These are phyloP conservation scores for Gnomoniopsis sp. DNA, from an alignment of 2,329 filamentous ascomycete species.

Conservation along the genomic window DNA sequence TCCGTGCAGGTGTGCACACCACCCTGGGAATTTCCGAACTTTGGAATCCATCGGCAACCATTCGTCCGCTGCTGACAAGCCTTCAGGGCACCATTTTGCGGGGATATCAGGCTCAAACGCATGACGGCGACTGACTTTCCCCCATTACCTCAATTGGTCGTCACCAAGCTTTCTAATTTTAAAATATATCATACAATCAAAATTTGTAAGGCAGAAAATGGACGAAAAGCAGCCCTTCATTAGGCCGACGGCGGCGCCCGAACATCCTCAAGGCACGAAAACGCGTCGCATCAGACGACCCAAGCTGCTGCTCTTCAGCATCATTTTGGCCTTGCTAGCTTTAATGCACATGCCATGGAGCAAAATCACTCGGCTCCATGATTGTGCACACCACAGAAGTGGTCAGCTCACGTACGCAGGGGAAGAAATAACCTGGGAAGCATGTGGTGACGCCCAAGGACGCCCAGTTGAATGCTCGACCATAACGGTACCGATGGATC, in stretches of 20 bases:
- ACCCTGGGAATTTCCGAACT: no score
- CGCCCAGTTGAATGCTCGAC: constrained; percentile 38
- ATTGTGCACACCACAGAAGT: neutral
- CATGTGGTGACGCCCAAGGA: constrained; percentile 35
- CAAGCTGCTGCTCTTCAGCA: neutral
- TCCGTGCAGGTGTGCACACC: no score
- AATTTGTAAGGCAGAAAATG: neutral
- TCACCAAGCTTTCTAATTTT: no score
- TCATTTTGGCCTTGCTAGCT: constrained; percentile 2
- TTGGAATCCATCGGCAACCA: no score
- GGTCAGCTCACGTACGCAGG: constrained; percentile 25
- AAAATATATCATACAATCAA: no score
- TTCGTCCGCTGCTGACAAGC: no score
- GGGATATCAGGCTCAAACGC: no score
- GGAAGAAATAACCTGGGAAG: constrained; percentile 36
- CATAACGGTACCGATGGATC: constrained; percentile 45
- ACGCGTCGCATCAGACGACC: neutral
- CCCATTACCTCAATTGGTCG: no score
- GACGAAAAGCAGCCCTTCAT: constrained; percentile 16
- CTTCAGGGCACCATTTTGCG: no score
- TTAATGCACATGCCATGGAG: neutral
- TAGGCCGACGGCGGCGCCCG: neutral
- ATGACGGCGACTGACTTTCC: no score
- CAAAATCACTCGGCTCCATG: neutral
- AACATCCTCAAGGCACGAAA: neutral